Conservation (phyloP, 768 basidiomycete genomes). For the Sporobolomyces pararoseus region DNA sequence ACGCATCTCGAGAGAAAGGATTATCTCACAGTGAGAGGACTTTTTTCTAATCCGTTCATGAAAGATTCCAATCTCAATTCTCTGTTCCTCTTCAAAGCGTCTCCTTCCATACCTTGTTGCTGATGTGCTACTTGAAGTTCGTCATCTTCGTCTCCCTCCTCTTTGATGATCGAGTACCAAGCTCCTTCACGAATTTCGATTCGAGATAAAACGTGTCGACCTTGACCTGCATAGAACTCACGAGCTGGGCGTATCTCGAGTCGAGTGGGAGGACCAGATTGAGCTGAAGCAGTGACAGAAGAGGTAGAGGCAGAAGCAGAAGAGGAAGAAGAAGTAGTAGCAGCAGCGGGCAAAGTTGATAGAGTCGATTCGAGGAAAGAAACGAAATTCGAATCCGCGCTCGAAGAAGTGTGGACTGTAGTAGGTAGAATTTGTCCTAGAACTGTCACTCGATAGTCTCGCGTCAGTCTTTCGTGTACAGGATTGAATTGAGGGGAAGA, state of each 20-base stretch:
- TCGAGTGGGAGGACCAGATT: conserved; percentile 51
- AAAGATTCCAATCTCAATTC: conserved; percentile 77
- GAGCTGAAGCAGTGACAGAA: conserved; percentile 18
- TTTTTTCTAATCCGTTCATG: conserved; percentile 61
- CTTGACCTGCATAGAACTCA: conserved; percentile 68
- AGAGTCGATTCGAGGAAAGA: conserved; percentile 63
- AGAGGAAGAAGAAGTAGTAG: background rate
- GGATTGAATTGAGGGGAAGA: background rate
- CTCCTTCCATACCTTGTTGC: conserved; percentile 54
- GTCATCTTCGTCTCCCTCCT: conserved; percentile 13
- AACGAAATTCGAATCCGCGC: conserved; percentile 71
- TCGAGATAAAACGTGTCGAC: conserved; percentile 65
- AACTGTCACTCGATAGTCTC: too few species aligned
- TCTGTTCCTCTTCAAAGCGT: conserved; percentile 67
- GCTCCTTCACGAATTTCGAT: conserved; percentile 63
- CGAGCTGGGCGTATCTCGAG: conserved; percentile 75
- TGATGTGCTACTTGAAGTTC: conserved; percentile 39
- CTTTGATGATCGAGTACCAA: conserved; percentile 49
- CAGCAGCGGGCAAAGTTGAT: conserved; percentile 47
- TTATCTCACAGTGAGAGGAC: conserved; percentile 69
- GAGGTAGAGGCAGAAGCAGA: conserved; percentile 46
- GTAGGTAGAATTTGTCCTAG: conserved; percentile 75
- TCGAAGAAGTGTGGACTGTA: conserved; percentile 58
- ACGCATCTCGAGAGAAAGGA: background rate
- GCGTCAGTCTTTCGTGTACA: too few species aligned